Base-by-base conservation (phyloP, 495 filamentous ascomycete genomes). In the Schizothecium vesticola region DNA sequence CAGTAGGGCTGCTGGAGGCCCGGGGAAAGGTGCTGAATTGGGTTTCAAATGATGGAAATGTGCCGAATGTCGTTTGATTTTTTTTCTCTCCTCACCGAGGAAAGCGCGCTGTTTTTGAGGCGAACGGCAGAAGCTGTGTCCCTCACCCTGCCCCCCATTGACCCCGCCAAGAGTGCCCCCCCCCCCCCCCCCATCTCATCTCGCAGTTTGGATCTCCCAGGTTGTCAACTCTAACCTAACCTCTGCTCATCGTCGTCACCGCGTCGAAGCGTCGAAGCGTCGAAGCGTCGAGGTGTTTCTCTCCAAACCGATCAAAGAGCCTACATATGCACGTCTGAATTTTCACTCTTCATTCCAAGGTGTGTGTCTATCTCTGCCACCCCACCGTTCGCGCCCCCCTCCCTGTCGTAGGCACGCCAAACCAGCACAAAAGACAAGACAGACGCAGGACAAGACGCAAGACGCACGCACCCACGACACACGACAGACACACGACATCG, bases 371-470 rank as follows among this genome's bases (percentile, higher is more conserved):
- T 21, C 62, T 51, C 29, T 64, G 36, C 26, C 33, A 61, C 65
- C 65, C 65, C 65, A 66, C 65, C 26, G 65, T 66, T 66, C 65
- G 65, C 26, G 65, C 57, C 57, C 22, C 65, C 10, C n/a, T n/a
- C 6, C 31, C 29, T 60, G 65, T n/a, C 43, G 33, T 7, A 4
- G 43, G 43, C n/a, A 51, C 43, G 43, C 43, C 43, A 19, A 51
- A 8, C 33, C 13, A 66, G 57, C 64, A 66, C 64, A 66, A 56
- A 9, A 9, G 8, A 8, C 28, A 29, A 10, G 28, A 29, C 28
- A 29, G 28, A 9, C 28, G 8, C 28, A 29, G 3, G 28, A 29
- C 28, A 29, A 29, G 28, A 29, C 28, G 28, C 28, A 29, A 29
- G 28, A 36, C 31, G 31, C 31, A 12, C n/a, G n/a, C n/a, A n/a